Evolutionary conservation across 2,329 filamentous ascomycete genomes (phyloP).

Genomic region (Pyrenophora tritici-repentis): DNA sequence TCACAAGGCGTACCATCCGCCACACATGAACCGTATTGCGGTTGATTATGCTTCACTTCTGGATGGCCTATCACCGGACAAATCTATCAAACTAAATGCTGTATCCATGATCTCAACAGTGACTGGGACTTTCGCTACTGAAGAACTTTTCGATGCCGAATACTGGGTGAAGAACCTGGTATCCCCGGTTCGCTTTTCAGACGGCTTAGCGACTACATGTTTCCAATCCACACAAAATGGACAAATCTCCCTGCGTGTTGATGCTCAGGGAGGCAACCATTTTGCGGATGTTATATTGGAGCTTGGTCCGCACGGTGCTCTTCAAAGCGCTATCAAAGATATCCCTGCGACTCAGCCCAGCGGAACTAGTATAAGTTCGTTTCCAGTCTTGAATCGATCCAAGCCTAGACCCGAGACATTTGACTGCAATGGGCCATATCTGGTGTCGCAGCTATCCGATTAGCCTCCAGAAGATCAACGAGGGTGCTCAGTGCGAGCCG

Average conservation of each 20-base stretch:
- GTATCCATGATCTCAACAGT: background rate
- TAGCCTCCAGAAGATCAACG: background rate
- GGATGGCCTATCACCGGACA: background rate
- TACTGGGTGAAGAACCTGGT: slow-evolving; percentile 12
- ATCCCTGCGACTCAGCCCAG: slow-evolving; percentile 3
- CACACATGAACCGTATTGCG: slow-evolving; percentile 13
- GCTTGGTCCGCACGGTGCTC: slow-evolving; percentile 52
- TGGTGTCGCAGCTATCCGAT: background rate
- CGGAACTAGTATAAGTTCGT: background rate
- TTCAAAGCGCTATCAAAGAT: slow-evolving; percentile 35
- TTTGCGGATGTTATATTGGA: slow-evolving; percentile 38
- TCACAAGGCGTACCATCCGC: slow-evolving; percentile 52
- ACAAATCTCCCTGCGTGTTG: slow-evolving; percentile 1
- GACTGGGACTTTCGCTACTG: background rate
- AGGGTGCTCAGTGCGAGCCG: slow-evolving; percentile 1
- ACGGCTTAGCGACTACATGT: background rate
- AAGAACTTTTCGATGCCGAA: background rate
- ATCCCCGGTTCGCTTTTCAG: slow-evolving; percentile 6
- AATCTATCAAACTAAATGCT: background rate
- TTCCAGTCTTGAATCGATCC: background rate
- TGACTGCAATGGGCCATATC: background rate
- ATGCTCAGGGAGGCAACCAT: background rate
- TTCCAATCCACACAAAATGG: background rate
- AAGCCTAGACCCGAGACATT: background rate
- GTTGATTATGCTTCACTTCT: background rate